Evolutionary conservation across 2,329 filamentous ascomycete genomes (phyloP).

Genomic region (Acarospora socialis): DNA sequence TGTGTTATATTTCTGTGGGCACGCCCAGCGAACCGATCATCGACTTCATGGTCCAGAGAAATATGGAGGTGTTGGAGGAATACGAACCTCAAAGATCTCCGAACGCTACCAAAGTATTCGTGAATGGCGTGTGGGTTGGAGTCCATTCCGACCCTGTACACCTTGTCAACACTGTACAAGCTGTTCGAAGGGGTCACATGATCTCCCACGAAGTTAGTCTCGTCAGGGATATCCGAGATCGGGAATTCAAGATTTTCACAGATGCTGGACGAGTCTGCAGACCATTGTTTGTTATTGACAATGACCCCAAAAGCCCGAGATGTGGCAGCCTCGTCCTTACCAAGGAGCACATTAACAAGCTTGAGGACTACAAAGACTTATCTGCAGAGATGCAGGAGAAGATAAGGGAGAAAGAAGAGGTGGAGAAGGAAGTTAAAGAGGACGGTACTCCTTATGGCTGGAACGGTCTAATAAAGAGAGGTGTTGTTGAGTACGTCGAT

Average conservation of each 20-base stretch:
- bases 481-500: constrained; percentile 90
- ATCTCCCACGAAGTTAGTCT: constrained; percentile 88
- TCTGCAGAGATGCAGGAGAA: constrained; percentile 45
- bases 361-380: constrained; percentile 59
- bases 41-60: constrained; percentile 88
- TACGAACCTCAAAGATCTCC: constrained; percentile 77
- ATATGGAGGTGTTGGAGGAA: constrained; percentile 94
- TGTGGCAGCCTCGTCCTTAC: constrained; percentile 67
- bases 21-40: constrained; percentile 81
- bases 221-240: constrained; percentile 88
- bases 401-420: constrained; percentile 46
- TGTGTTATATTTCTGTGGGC: constrained; percentile 96
- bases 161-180: constrained; percentile 64
- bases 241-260: constrained; percentile 97
- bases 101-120: constrained; percentile 92
- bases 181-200: constrained; percentile 64
- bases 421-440: constrained; percentile 48
- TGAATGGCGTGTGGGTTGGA: constrained; percentile 97
- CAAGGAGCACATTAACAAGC: constrained; percentile 64
- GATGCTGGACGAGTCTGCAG: constrained; percentile 92
- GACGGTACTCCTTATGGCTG: no score
- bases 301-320: constrained; percentile 59
- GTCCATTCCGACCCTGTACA: constrained; percentile 80
- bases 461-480: constrained; percentile 68
- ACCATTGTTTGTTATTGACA: constrained; percentile 86